Percentiles rank a stretch among this genome's conserved stretches.
These are phyloP conservation scores for Naganishia kalamii DNA, from an alignment of 768 basidiomycete genomes.

Conservation along the genomic window DNA sequence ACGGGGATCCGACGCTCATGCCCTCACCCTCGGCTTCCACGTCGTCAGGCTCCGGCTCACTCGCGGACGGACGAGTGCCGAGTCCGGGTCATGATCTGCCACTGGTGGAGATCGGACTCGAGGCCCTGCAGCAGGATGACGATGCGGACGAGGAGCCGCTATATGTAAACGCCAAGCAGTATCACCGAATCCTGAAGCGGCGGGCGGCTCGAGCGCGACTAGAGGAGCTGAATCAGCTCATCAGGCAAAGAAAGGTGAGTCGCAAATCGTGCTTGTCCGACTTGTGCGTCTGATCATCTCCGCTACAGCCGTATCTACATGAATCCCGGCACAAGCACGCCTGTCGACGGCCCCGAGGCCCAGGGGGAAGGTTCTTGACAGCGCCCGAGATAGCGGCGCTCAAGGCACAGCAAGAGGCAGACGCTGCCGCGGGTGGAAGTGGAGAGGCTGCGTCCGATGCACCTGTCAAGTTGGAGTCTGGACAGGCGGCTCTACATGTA, in stretches of 20 bases:
- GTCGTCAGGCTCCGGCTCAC: background rate
- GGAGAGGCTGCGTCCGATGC: background rate
- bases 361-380: conserved; percentile 94
- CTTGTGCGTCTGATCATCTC: too few species aligned
- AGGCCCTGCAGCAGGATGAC: conserved; percentile 25
- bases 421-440: background rate
- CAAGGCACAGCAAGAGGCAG: conserved; percentile 32
- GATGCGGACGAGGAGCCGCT: conserved; percentile 71
- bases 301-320: conserved; percentile 97
- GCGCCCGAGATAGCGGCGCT: conserved; percentile 70
- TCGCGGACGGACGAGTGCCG: background rate
- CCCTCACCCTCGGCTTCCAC: background rate
- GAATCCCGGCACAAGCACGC: conserved; percentile 98
- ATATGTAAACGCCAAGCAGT: conserved; percentile 99
- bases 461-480: background rate
- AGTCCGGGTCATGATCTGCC: background rate
- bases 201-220: conserved; percentile 81
- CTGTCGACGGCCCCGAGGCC: conserved; percentile 91
- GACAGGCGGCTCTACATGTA: background rate
- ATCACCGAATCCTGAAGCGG: conserved; percentile 94
- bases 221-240: conserved; percentile 88
- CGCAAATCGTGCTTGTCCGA: too few species aligned
- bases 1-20: background rate
- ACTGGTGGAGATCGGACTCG: conserved; percentile 22
- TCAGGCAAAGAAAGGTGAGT: conserved; percentile 80